Base-by-base conservation (phyloP, 495 filamentous ascomycete genomes). In the Penicillium riverlandense region DNA sequence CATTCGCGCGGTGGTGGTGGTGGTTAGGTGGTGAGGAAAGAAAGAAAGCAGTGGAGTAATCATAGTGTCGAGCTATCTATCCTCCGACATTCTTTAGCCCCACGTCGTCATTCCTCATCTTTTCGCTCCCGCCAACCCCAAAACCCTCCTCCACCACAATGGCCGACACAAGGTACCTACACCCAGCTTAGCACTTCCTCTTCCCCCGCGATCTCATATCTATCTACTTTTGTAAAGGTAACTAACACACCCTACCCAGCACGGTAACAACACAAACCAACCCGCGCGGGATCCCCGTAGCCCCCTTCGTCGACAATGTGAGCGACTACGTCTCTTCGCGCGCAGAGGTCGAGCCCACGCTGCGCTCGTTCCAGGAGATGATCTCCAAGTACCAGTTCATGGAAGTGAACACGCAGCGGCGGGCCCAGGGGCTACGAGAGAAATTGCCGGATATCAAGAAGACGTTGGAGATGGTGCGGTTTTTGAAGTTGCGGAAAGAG, bases 321-420 rank as follows among this genome's bases (percentile, higher is more conserved):
- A 82, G 88, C 73, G 89, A 96, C 71, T 97, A 95, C 69, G 86
- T 97, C 53, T 75, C 88, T 47, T 80, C 84, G 8, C 81, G 91
- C 14, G 80, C 77, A 5, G 88, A 97, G 45, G 92, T 97, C 50
- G 92, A 97, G 62, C 69, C 78, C 15, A 95, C 90, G 22, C 74
- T 98, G 55, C 83, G 85, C 60, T 89, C 77, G 57, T 97, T 98
- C 65, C 92, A 97, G 65, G 92, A 98, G 74, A 95, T 98, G 94
- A 97, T 98, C 53, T 90, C 91, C 43, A 97, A 98, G 75, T 98
- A 98, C 70, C 94, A 97, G 64, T 98, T 96, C 69, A 98, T 98
- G 92, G 89, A 97, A 72, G 75, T 84, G 54, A 97, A 96, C 69
- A 86, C 87, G 22, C 82, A 91, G 55, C 74, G 86, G 38, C 80